phyloP scores from a whole-genome alignment of 768 basidiomycete species.

The Boletus reticulatus region DNA sequence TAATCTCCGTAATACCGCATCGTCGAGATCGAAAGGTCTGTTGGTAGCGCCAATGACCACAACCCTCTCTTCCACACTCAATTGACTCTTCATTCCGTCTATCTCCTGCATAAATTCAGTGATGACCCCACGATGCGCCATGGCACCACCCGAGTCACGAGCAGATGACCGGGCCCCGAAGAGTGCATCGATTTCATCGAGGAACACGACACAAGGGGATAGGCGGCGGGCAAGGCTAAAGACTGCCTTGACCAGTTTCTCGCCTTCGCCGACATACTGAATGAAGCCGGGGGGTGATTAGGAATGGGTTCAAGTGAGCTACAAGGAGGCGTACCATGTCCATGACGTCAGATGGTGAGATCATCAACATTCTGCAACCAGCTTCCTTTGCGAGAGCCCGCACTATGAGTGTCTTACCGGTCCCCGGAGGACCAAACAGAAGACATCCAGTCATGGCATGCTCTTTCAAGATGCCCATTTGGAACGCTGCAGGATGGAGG shows the following conservation, averaged over 20 bases:
- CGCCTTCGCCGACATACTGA: slow-evolving; percentile 86
- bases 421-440: slow-evolving; percentile 89
- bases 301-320: background rate
- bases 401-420: slow-evolving; percentile 88
- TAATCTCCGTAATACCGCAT: slow-evolving; percentile 86
- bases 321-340: slow-evolving; percentile 70
- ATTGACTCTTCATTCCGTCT: slow-evolving; percentile 78
- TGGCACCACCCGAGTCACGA: slow-evolving; percentile 72
- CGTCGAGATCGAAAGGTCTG: slow-evolving; percentile 85
- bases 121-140: slow-evolving; percentile 84
- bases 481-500: slow-evolving; percentile 83
- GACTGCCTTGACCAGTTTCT: slow-evolving; percentile 85
- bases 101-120: slow-evolving; percentile 97
- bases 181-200: slow-evolving; percentile 93
- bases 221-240: slow-evolving; percentile 84
- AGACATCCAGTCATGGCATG: slow-evolving; percentile 91
- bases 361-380: slow-evolving; percentile 87
- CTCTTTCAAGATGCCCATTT: slow-evolving; percentile 84
- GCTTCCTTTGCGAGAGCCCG: slow-evolving; percentile 92
- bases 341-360: slow-evolving; percentile 93
- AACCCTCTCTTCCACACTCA: slow-evolving; percentile 64
- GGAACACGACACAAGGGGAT: slow-evolving; percentile 90
- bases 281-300: slow-evolving; percentile 2
- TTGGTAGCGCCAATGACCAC: slow-evolving; percentile 96
- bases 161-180: slow-evolving; percentile 83